These are phyloP conservation scores for Syzygium syzygioides DNA, from an alignment of 441 rosid genomes.

Conservation along the genomic window DNA sequence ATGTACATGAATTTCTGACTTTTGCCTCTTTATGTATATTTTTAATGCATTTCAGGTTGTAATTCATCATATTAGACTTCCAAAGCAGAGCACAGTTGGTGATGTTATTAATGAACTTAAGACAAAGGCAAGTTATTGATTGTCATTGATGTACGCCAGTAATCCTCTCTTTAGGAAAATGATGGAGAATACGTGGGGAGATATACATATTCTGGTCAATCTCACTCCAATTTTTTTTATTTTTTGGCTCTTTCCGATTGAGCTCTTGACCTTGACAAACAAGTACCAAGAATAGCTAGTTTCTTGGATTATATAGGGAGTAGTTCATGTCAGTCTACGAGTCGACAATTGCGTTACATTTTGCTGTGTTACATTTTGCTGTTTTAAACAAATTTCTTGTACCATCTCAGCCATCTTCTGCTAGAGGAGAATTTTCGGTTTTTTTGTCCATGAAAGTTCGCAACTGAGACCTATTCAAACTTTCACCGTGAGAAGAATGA, in stretches of 20 bases:
- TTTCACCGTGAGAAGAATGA: background rate
- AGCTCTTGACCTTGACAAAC: background rate
- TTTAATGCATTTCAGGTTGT: constrained; percentile 46
- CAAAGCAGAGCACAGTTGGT: constrained; percentile 92
- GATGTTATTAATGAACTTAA: constrained; percentile 85
- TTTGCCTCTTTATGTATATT: background rate
- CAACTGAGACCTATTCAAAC: background rate
- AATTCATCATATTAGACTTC: constrained; percentile 82
- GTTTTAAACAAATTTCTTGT: background rate
- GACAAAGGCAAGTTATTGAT: constrained; percentile 50
- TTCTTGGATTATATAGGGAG: background rate
- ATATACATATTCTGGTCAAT: background rate
- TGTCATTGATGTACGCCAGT: background rate
- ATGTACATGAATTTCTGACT: background rate
- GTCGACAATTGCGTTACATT: background rate
- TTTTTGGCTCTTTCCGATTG: background rate
- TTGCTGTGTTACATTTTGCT: background rate
- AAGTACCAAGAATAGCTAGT: background rate
- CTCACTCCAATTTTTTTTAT: background rate
- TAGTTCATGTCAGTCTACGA: background rate
- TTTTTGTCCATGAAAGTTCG: background rate
- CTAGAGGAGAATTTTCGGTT: background rate
- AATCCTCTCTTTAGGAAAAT: background rate
- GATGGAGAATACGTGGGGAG: background rate
- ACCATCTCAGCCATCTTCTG: background rate